phyloP scores from a whole-genome alignment of 2,329 filamentous ascomycete genomes.

The Phaeosphaeria sp. region DNA sequence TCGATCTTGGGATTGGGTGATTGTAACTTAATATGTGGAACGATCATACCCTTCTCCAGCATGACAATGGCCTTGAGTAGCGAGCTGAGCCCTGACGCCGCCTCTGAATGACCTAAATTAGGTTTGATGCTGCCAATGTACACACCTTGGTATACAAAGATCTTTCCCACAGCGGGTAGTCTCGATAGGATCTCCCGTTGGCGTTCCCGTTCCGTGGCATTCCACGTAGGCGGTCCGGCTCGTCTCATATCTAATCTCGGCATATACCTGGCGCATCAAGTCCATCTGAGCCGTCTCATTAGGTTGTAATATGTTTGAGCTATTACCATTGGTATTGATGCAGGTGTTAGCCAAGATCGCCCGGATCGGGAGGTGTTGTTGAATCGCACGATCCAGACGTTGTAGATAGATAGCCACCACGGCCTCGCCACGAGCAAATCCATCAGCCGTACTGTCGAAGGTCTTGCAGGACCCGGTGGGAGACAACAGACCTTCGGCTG shows the following conservation, averaged over 20 bases:
- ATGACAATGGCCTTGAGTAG: constrained; percentile 48
- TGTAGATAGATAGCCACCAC: constrained; percentile 37
- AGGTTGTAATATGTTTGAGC: background rate
- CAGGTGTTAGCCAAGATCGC: constrained; percentile 37
- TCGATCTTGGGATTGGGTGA: constrained; percentile 11
- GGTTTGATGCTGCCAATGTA: constrained; percentile 32
- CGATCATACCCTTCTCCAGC: constrained; percentile 45
- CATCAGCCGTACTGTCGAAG: constrained; percentile 30
- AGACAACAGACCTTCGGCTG: constrained; percentile 23
- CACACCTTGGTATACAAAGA: constrained; percentile 9
- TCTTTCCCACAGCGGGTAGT: constrained; percentile 15
- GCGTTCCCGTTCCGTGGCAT: constrained; percentile 56
- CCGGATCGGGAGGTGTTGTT: constrained; percentile 38
- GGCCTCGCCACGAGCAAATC: constrained; percentile 37
- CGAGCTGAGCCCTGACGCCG: constrained; percentile 36
- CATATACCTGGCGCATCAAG: constrained; percentile 2
- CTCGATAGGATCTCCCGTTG: constrained; percentile 52
- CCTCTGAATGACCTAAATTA: constrained; percentile 46
- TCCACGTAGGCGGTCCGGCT: constrained; percentile 38
- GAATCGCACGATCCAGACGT: constrained; percentile 34
- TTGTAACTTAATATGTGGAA: constrained; percentile 28
- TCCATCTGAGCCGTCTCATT: background rate
- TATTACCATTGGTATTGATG: constrained; percentile 17
- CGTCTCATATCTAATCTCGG: background rate
- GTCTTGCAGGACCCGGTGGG: constrained; percentile 26